phyloP scores from a whole-genome alignment of 352 stramenopile genomes.

The Saprolegnia parasitica region DNA sequence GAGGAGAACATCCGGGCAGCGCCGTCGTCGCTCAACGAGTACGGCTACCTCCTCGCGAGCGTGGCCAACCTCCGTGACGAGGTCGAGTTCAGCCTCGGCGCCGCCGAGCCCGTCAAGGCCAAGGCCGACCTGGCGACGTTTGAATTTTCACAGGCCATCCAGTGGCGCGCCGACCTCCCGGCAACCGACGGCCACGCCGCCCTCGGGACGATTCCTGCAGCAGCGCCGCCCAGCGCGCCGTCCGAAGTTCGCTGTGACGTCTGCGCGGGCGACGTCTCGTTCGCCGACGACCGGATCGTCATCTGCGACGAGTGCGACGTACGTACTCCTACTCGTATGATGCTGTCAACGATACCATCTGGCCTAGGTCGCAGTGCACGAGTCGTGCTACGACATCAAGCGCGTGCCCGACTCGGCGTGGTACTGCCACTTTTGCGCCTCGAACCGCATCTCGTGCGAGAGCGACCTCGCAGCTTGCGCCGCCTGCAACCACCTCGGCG shows the following conservation, averaged over 20 bases:
- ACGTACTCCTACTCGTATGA: neutral
- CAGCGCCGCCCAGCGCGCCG: neutral
- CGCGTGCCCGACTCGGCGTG: conserved; percentile 66
- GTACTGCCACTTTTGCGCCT: conserved; percentile 62
- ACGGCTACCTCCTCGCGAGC: conserved; percentile 15
- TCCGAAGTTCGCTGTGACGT: conserved; percentile 46
- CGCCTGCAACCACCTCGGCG: conserved; percentile 18
- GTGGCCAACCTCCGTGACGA: conserved; percentile 11
- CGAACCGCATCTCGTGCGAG: neutral
- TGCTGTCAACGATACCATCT: neutral
- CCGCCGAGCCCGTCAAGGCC: neutral
- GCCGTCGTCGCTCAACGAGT: neutral
- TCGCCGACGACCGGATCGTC: conserved; percentile 68
- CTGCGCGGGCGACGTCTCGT: conserved; percentile 58
- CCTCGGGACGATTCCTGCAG: neutral
- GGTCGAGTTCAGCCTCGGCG: neutral
- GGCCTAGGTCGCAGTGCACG: conserved; percentile 47
- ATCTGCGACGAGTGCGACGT: conserved; percentile 70
- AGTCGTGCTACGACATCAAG: conserved; percentile 72
- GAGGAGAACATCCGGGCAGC: conserved; percentile 18
- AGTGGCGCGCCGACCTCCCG: neutral
- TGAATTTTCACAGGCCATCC: neutral
- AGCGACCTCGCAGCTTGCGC: neutral
- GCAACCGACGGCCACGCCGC: neutral
- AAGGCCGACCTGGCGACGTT: conserved; percentile 3